Conservation (phyloP, 139 green algal species). For the Coelastrella sp. region DNA sequence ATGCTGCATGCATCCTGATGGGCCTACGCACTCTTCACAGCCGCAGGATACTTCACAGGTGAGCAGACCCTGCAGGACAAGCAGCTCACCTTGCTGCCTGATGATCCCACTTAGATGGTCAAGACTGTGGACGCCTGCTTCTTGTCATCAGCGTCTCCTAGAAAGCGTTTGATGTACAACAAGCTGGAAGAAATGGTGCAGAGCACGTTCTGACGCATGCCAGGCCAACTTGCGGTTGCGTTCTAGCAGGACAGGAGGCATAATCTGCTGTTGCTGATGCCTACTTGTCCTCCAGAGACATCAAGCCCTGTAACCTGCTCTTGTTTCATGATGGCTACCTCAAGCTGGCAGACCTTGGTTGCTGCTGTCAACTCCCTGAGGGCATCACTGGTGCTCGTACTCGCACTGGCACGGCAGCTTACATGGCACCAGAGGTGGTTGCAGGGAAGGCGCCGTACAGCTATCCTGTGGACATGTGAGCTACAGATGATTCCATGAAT, state of each 20-base stretch:
- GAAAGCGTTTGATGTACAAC: no score
- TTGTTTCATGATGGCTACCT: slow-evolving; percentile 46
- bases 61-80: no score
- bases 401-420: slow-evolving; percentile 30
- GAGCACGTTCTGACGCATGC: no score
- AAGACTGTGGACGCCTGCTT: no score
- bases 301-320: slow-evolving; percentile 47
- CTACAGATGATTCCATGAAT: no score
- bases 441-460: background rate
- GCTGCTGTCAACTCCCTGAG: slow-evolving; percentile 41
- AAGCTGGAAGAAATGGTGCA: no score
- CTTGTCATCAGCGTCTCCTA: no score
- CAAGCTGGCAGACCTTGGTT: slow-evolving; percentile 44
- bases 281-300: slow-evolving; percentile 2
- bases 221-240: no score
- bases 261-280: background rate
- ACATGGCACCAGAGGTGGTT: slow-evolving; percentile 44
- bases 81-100: no score
- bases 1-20: slow-evolving; percentile 33
- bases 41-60: slow-evolving; percentile 41
- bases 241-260: no score
- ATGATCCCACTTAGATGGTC: no score
- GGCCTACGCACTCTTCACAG: slow-evolving; percentile 28
- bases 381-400: slow-evolving; percentile 23
- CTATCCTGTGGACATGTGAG: slow-evolving; percentile 42